phyloP scores from a whole-genome alignment of 306 rosid species.

The Prunus mongolica region DNA sequence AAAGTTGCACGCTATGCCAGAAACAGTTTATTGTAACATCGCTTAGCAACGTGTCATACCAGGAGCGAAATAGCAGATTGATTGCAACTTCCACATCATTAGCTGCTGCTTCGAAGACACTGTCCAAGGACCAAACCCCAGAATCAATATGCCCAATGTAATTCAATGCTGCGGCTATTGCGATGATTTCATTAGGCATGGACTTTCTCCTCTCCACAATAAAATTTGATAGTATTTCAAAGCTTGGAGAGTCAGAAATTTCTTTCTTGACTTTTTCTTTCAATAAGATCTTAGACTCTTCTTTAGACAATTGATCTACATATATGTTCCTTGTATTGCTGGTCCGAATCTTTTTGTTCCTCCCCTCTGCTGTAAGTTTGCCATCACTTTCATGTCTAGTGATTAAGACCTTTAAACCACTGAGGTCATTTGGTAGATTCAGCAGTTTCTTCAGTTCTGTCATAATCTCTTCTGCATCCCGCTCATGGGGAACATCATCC shows the following conservation, averaged over 20 bases:
- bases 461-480: background rate
- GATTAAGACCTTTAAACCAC: constrained; percentile 22
- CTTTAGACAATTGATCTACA: background rate
- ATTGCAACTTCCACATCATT: background rate
- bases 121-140: background rate
- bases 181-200: constrained; percentile 1
- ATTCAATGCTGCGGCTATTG: constrained; percentile 11
- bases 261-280: background rate
- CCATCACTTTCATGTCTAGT: background rate
- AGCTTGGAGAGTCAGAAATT: background rate
- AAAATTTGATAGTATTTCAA: background rate
- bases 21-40: constrained; percentile 11
- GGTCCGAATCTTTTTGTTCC: background rate
- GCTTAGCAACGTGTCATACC: constrained; percentile 13
- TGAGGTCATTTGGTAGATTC: background rate
- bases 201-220: background rate
- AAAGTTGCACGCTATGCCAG: constrained; percentile 24
- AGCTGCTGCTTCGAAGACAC: constrained; percentile 12
- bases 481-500: constrained; percentile 18
- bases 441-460: background rate
- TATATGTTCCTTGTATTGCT: rapidly evolving
- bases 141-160: background rate
- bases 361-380: background rate
- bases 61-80: constrained; percentile 9
- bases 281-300: background rate